Evolutionary conservation across 306 rosid species (phyloP).

Genomic region (Cicer pinnatifidum): DNA sequence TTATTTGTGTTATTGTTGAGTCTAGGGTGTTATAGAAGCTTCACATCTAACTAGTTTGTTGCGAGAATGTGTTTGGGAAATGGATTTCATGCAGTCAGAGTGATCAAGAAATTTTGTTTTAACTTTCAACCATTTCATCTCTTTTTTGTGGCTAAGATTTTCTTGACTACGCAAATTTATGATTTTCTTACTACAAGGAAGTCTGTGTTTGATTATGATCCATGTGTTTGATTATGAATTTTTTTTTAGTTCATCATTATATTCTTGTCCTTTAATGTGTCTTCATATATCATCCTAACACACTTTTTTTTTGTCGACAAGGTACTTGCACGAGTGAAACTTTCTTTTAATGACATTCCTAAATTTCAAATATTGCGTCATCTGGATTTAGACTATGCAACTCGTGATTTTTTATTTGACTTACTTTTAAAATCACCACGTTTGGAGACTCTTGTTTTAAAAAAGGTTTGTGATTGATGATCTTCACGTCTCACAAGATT

Average conservation of each 20-base stretch:
- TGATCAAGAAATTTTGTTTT: no score
- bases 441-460: neutral
- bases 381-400: neutral
- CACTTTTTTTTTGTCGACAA: neutral
- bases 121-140: no score
- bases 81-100: no score
- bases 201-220: no score
- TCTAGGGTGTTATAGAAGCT: neutral
- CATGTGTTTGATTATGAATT: neutral
- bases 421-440: slow-evolving; percentile 30
- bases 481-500: neutral
- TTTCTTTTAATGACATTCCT: neutral
- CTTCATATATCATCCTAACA: neutral
- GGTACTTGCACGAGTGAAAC: neutral
- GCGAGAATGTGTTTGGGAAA: neutral
- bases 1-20: neutral
- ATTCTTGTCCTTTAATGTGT: neutral
- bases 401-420: neutral
- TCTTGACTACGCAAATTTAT: no score
- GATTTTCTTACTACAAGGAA: neutral
- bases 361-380: neutral
- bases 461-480: neutral
- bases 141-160: no score
- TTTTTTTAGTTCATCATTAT: neutral
- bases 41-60: neutral